Conservation (phyloP, 768 basidiomycete genomes). For the Lactifluus subvellereus region DNA sequence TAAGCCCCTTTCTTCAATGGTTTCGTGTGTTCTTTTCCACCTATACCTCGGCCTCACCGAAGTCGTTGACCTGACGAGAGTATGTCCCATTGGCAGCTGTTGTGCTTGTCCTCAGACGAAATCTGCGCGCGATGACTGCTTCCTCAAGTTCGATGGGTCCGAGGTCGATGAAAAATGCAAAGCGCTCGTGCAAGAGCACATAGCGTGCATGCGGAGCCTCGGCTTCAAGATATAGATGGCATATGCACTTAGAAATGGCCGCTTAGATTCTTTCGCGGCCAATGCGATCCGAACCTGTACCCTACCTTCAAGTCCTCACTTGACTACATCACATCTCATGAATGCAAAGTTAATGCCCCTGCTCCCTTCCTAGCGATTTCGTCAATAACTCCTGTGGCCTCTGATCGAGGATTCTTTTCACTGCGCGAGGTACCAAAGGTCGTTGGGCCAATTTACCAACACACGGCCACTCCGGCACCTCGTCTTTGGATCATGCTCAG, state of each 20-base stretch:
- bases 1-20: conserved; percentile 36
- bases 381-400: too few relatives aligned
- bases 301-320: too few relatives aligned
- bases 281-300: too few relatives aligned
- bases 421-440: too few relatives aligned
- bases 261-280: neutral
- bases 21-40: neutral
- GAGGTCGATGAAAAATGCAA: conserved; percentile 76
- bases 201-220: conserved; percentile 84
- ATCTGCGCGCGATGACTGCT: conserved; percentile 88
- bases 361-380: too few relatives aligned
- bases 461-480: too few relatives aligned
- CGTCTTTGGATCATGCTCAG: too few relatives aligned
- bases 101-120: conserved; percentile 97
- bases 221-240: conserved; percentile 75
- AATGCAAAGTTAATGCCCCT: too few relatives aligned
- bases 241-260: neutral
- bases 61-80: neutral
- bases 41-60: neutral
- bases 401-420: too few relatives aligned
- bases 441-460: too few relatives aligned
- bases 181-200: conserved; percentile 70
- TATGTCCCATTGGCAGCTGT: conserved; percentile 52
- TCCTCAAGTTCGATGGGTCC: conserved; percentile 61
- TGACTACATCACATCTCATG: too few relatives aligned